These are phyloP conservation scores for Pseudopyricularia cyperi DNA, from an alignment of 2,329 filamentous ascomycete genomes.

Conservation along the genomic window DNA sequence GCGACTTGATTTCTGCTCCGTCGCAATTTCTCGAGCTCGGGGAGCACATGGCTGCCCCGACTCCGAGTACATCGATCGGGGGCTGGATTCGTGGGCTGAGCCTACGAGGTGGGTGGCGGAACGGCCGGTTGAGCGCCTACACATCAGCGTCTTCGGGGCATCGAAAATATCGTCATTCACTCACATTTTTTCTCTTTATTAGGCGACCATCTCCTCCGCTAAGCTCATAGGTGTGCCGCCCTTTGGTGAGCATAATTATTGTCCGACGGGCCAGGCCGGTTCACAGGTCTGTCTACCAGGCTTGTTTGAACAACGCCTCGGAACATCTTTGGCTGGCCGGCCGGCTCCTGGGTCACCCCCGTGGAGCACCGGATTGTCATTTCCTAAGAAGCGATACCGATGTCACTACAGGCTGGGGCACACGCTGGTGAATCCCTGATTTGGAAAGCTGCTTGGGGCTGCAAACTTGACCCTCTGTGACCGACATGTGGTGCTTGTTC, in stretches of 20 bases:
- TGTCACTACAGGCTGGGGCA: constrained; percentile 37
- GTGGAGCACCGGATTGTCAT: constrained; percentile 24
- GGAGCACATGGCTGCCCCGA: constrained; percentile 28
- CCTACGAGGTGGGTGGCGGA: constrained; percentile 33
- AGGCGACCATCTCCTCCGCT: constrained; percentile 42
- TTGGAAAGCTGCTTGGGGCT: constrained; percentile 29
- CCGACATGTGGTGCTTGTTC: background rate
- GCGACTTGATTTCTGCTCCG: constrained; percentile 34
- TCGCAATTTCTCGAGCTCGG: constrained; percentile 34
- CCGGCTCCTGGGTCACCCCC: constrained; percentile 35
- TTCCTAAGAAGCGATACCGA: constrained; percentile 35
- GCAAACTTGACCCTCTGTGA: constrained; percentile 12
- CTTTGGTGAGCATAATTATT: constrained; percentile 5
- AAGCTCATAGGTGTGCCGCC: constrained; percentile 37
- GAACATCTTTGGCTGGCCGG: constrained; percentile 45
- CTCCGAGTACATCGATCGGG: constrained; percentile 25
- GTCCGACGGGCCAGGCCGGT: constrained; percentile 10
- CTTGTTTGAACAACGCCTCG: constrained; percentile 43
- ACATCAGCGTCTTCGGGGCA: constrained; percentile 24
- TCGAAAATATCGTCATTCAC: constrained; percentile 31
- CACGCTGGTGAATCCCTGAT: constrained; percentile 38
- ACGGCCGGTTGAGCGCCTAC: constrained; percentile 32
- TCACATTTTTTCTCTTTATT: constrained; percentile 36
- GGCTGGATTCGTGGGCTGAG: constrained; percentile 34
- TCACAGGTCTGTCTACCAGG: constrained; percentile 40